Conservation (phyloP, 768 basidiomycete genomes). For the Leccinum subtestaceum region DNA sequence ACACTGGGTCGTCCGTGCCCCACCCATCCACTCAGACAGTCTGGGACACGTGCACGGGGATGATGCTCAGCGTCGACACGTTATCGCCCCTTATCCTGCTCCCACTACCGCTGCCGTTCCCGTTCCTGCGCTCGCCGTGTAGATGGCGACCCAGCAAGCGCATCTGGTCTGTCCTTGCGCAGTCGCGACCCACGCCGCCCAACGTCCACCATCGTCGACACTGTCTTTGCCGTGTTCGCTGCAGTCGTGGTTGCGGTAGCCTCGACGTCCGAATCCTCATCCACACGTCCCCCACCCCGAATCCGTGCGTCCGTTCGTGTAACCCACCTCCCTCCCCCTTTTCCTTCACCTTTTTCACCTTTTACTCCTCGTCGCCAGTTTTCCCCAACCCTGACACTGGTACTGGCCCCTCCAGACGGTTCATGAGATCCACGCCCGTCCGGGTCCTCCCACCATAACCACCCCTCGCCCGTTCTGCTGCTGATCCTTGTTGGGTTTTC, state of each 20-base stretch:
- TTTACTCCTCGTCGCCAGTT: neutral
- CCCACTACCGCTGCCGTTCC: no score
- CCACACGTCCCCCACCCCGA: neutral
- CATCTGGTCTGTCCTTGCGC: slow-evolving; percentile 17
- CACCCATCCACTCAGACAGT: neutral
- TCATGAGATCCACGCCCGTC: neutral
- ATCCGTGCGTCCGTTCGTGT: slow-evolving; percentile 29
- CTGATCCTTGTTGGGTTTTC: no score
- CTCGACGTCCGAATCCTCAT: slow-evolving; percentile 20
- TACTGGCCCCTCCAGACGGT: neutral
- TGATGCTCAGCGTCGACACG: no score
- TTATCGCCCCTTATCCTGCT: no score
- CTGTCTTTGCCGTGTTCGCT: neutral
- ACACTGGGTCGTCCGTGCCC: slow-evolving; percentile 18
- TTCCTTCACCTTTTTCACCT: slow-evolving; percentile 11
- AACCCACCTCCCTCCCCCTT: slow-evolving; percentile 20
- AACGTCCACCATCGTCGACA: neutral
- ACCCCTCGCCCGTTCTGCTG: no score
- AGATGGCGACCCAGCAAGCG: neutral
- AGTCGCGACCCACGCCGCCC: slow-evolving; percentile 1
- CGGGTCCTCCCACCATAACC: no score
- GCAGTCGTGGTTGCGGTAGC: neutral
- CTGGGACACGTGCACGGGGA: no score
- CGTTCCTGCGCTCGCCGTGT: no score
- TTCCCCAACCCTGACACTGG: neutral